Evolutionary conservation across 768 basidiomycete genomes (phyloP), one percentile per base, ranked within the genome.

Genomic region (Macrolepiota albuminosa): DNA sequence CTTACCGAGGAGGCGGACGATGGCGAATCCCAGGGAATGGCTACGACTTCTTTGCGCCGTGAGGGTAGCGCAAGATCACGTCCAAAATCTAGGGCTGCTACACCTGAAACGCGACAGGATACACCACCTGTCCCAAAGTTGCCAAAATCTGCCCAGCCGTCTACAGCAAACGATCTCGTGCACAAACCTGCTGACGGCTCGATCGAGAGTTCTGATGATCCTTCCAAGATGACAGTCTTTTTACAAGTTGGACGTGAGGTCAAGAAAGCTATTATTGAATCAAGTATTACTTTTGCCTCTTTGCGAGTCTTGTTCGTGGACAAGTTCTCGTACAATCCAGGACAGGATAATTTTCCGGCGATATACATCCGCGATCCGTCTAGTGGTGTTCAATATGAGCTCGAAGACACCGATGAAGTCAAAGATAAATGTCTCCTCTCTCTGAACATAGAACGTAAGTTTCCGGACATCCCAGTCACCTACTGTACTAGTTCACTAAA

Each of bases 361-460:
- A 96, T 99, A 49, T 98, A 98, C 69, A 89, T 98, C 56, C 87
- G 92, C 10, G 96, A 98, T 75, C 89, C 89, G 3, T 85, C 85
- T 45, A 94, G 91, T 61, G 94, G 94, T 13, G 91, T 98, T 53
- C 90, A 94, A 69, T 99, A 96, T 69, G 95, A 98, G 73, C 76
- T 98, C 58, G 96, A 99, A 71, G 93, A 98, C 70, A 85, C 93
- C 58, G 90, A 91, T 18, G 96, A 99, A 69, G 84, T 99, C 36
- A 87, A 88, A 72, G 89, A 93, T 58, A 93, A 87, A 62, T 91
- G 90, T 69, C 71, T 98, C 21, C 75, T 99, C 52, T 95, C 92
- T 49, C 76, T 99, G 51, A 97, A 98, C 66, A 95, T 99, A 60
- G 96, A 98, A 81, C 92, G 96, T 98, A 73, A 74, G 95, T 52